These are phyloP conservation scores for Melanomma pulvis-pyrius DNA, from an alignment of 495 filamentous ascomycete species.

Conservation along the genomic window DNA sequence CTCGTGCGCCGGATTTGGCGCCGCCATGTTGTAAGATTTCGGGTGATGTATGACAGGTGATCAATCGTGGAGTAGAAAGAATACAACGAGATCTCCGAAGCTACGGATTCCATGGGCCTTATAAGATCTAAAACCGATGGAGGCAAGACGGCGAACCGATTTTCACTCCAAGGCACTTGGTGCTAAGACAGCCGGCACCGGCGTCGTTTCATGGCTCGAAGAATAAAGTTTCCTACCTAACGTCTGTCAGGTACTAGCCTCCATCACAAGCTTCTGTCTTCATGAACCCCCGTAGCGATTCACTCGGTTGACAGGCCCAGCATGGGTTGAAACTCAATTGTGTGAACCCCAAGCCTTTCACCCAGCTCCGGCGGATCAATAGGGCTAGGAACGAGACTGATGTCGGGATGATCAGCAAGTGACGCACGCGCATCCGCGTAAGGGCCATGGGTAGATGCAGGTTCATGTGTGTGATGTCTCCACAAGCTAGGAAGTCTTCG, in stretches of 20 bases:
- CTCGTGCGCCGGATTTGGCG: conserved; percentile 1
- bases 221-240: neutral
- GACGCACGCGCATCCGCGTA: neutral
- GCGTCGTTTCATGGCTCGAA: conserved; percentile 2
- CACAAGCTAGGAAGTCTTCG: neutral
- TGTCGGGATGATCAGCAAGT: neutral
- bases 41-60: neutral
- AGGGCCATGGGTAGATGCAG: neutral
- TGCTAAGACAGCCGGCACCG: neutral
- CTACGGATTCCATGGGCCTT: neutral
- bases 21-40: neutral
- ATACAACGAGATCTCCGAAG: neutral
- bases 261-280: neutral
- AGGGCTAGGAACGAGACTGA: neutral
- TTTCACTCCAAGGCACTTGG: neutral
- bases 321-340: neutral
- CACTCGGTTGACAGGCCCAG: neutral
- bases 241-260: neutral
- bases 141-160: too few species aligned
- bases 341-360: neutral
- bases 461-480: neutral
- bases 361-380: neutral
- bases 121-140: neutral
- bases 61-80: neutral
- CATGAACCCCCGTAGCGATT: too few species aligned